Conservation (phyloP, 2,329 filamentous ascomycete species). For the Alternaria ethzedia region DNA sequence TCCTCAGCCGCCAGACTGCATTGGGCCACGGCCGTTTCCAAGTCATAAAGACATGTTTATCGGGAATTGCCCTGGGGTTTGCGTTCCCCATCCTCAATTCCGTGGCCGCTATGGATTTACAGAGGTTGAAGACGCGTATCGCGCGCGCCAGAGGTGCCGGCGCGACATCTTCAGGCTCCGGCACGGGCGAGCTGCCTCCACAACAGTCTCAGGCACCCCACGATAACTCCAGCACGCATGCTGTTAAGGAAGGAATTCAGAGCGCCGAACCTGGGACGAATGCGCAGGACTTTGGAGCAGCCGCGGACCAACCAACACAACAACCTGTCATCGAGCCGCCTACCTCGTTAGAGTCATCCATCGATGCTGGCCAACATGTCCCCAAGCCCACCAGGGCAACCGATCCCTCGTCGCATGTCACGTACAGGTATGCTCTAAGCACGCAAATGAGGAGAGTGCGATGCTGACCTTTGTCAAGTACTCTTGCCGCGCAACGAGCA, state of each 20-base stretch:
- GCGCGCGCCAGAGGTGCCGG: slow-evolving; percentile 43
- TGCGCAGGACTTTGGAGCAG: slow-evolving; percentile 43
- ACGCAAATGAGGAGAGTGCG: slow-evolving; percentile 2
- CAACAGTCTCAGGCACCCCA: slow-evolving; percentile 37
- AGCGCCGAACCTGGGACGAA: slow-evolving; percentile 35
- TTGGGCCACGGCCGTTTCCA: slow-evolving; percentile 18
- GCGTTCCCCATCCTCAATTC: slow-evolving; percentile 12
- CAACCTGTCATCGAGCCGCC: slow-evolving; percentile 39
- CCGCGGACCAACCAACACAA: slow-evolving; percentile 19
- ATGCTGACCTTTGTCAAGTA: slow-evolving; percentile 25
- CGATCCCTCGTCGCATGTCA: slow-evolving; percentile 22
- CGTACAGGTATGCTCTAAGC: slow-evolving; percentile 25
- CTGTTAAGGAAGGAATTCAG: slow-evolving; percentile 42
- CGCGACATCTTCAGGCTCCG: slow-evolving; percentile 33
- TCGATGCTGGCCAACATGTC: slow-evolving; percentile 43
- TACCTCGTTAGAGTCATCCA: slow-evolving; percentile 44
- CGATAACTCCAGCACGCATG: slow-evolving; percentile 41
- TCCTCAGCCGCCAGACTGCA: slow-evolving; percentile 18
- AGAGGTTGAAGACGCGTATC: slow-evolving; percentile 42
- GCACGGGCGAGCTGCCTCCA: slow-evolving; percentile 35
- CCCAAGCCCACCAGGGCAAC: slow-evolving; percentile 32
- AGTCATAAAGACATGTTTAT: slow-evolving; percentile 30
- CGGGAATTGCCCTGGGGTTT: slow-evolving; percentile 16
- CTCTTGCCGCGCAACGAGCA: slow-evolving; percentile 20
- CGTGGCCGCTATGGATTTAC: slow-evolving; percentile 38